These are phyloP conservation scores for Talaromyces ruber DNA, from an alignment of 495 filamentous ascomycete genomes.

Conservation along the genomic window DNA sequence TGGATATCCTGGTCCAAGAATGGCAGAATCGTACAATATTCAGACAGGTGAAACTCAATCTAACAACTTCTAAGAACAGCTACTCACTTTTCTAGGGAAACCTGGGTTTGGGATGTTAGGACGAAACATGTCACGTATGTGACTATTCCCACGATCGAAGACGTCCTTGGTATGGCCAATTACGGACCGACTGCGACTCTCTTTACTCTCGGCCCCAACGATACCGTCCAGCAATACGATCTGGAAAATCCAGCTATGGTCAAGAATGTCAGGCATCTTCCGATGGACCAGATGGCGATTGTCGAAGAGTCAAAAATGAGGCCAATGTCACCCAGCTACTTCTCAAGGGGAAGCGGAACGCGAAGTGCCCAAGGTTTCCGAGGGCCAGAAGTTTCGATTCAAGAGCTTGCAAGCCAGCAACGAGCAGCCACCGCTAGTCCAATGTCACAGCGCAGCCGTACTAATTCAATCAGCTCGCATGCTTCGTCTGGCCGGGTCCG, in stretches of 20 bases:
- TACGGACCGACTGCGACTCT: constrained; percentile 86
- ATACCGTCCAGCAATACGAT: constrained; percentile 91
- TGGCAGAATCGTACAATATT: constrained; percentile 86
- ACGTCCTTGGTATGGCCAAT: constrained; percentile 71
- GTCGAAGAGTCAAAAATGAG: constrained; percentile 52
- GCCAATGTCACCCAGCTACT: constrained; percentile 19
- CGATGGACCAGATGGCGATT: constrained; percentile 63
- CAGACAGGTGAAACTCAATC: constrained; percentile 70
- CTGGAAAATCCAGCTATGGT: constrained; percentile 75
- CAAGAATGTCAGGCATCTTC: constrained; percentile 74
- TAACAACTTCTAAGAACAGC: not conserved
- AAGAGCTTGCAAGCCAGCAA: constrained; percentile 39
- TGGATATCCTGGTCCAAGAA: constrained; percentile 99
- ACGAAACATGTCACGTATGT: constrained; percentile 93
- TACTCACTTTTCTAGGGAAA: constrained; percentile 54
- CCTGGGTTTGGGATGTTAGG: constrained; percentile 89
- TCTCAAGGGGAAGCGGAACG: constrained; percentile 8
- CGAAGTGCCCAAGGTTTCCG: constrained; percentile 13
- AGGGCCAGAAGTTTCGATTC: constrained; percentile 29
- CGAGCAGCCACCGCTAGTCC: constrained; percentile 54
- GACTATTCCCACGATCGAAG: constrained; percentile 73
- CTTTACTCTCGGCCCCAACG: constrained; percentile 82
- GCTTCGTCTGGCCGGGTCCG: constrained; percentile 31
- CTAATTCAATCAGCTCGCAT: constrained; percentile 50
- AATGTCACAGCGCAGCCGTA: constrained; percentile 52